A percentile compares a stretch with the other conserved stretches of the same genome.
These are phyloP conservation scores for Leccinum fallax DNA, from an alignment of 1,284 basidiomycete species.

Conservation along the genomic window DNA sequence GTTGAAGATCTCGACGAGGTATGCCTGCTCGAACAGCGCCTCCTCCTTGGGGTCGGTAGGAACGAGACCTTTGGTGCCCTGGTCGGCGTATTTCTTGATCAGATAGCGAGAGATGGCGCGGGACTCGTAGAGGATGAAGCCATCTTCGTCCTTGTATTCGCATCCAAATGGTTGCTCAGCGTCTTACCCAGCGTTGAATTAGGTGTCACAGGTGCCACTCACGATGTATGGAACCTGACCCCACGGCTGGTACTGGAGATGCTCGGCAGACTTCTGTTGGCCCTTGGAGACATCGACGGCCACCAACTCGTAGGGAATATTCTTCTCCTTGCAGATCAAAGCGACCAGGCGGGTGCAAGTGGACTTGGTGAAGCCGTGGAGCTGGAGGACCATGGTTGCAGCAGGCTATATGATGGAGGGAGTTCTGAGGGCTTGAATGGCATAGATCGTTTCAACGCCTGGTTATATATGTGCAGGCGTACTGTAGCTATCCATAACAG, in stretches of 20 bases:
- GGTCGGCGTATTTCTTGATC: conserved; percentile 44
- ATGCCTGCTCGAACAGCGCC: conserved; percentile 38
- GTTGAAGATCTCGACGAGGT: conserved; percentile 30
- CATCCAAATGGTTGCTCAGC: background rate
- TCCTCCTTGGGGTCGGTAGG: conserved; percentile 34
- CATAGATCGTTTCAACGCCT: background rate
- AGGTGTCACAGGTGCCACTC: conserved; percentile 13
- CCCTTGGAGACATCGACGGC: conserved; percentile 43
- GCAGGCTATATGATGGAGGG: background rate
- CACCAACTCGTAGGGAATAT: conserved; percentile 52
- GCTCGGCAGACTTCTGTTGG: conserved; percentile 53
- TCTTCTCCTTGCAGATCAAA: conserved; percentile 50
- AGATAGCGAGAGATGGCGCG: conserved; percentile 57
- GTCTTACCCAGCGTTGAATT: background rate
- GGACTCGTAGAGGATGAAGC: conserved; percentile 50
- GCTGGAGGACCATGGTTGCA: conserved; percentile 50
- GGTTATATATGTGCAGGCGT: conserved; percentile 14
- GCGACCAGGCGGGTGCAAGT: conserved; percentile 52
- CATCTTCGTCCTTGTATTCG: conserved; percentile 43
- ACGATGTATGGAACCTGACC: conserved; percentile 68
- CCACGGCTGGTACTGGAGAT: conserved; percentile 57
- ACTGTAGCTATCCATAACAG: background rate
- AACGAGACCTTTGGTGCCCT: conserved; percentile 39
- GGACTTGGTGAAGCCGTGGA: conserved; percentile 46
- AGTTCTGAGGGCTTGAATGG: too few relatives aligned